phyloP scores from a whole-genome alignment of 192 early-diverging fungal species.

The Spinellus fusiger region DNA sequence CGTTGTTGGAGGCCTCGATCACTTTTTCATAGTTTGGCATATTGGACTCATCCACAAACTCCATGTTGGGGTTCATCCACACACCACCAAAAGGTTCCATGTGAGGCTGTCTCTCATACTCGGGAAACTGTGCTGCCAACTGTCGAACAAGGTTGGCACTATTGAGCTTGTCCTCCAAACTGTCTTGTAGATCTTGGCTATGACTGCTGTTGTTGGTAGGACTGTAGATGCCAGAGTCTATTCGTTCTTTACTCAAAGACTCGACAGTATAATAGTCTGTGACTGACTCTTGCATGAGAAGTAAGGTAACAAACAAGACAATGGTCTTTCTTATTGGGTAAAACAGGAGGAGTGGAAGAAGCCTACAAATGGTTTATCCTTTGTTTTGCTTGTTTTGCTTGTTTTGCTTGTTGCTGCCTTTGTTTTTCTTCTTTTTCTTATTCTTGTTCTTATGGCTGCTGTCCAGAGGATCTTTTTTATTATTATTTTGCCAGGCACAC shows the following conservation, averaged over 20 bases:
- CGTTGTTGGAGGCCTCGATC: constrained; percentile 47
- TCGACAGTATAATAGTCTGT: too few relatives aligned
- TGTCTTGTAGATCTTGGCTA: constrained; percentile 1
- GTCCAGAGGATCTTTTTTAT: too few relatives aligned
- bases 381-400: too few relatives aligned
- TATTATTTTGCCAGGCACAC: too few relatives aligned
- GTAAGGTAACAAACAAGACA: too few relatives aligned
- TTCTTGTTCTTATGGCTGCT: too few relatives aligned
- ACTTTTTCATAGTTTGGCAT: constrained; percentile 47
- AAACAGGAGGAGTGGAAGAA: too few relatives aligned
- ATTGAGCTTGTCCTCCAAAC: constrained; percentile 11
- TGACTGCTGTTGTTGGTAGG: not conserved
- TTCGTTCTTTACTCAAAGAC: constrained; percentile 5
- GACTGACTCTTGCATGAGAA: constrained; percentile 1
- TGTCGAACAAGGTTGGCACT: constrained; percentile 16
- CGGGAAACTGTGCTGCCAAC: constrained; percentile 27
- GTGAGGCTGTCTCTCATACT: constrained; percentile 18
- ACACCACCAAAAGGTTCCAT: constrained; percentile 20
- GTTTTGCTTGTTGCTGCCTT: too few relatives aligned
- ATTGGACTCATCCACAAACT: constrained; percentile 42
- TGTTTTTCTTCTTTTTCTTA: too few relatives aligned
- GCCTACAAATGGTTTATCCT: too few relatives aligned
- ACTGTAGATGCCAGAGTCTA: constrained; percentile 16
- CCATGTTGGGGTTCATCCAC: constrained; percentile 20
- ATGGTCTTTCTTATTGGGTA: too few relatives aligned